These are phyloP conservation scores for Sicyos edulis DNA, from an alignment of 306 rosid genomes.

Conservation along the genomic window DNA sequence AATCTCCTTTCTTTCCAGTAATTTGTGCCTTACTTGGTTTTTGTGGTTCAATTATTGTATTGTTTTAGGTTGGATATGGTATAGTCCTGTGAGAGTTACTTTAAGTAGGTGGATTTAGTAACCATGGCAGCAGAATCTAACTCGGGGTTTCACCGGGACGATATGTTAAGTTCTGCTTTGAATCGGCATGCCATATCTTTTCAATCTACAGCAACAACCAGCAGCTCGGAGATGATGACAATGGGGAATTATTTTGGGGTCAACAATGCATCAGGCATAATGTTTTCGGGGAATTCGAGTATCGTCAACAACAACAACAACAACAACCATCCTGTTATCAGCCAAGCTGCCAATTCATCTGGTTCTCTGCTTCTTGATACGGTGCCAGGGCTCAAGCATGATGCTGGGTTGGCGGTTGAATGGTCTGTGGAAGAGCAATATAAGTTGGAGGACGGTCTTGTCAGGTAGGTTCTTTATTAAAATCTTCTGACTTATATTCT, in stretches of 20 bases:
- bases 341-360: conserved; percentile 51
- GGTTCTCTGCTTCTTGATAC: conserved; percentile 75
- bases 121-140: conserved; percentile 79
- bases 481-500: neutral
- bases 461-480: conserved; percentile 46
- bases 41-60: neutral
- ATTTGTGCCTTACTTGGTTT: neutral
- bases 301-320: conserved; percentile 37
- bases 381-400: conserved; percentile 84
- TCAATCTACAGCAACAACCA: conserved; percentile 65
- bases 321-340: conserved; percentile 45
- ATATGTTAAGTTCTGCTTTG: conserved; percentile 45
- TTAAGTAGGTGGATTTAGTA: conserved; percentile 2
- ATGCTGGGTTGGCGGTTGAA: conserved; percentile 85
- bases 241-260: conserved; percentile 59
- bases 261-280: conserved; percentile 45
- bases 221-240: conserved; percentile 75
- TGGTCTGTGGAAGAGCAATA: conserved; percentile 92
- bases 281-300: conserved; percentile 57
- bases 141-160: conserved; percentile 56
- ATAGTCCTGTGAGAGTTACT: conserved; percentile 24
- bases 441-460: conserved; percentile 79
- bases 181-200: conserved; percentile 78
- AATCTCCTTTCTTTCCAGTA: neutral
- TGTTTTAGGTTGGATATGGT: conserved; percentile 29